Base-by-base conservation (phyloP, 106 monocot species). In the Allium sativum region DNA sequence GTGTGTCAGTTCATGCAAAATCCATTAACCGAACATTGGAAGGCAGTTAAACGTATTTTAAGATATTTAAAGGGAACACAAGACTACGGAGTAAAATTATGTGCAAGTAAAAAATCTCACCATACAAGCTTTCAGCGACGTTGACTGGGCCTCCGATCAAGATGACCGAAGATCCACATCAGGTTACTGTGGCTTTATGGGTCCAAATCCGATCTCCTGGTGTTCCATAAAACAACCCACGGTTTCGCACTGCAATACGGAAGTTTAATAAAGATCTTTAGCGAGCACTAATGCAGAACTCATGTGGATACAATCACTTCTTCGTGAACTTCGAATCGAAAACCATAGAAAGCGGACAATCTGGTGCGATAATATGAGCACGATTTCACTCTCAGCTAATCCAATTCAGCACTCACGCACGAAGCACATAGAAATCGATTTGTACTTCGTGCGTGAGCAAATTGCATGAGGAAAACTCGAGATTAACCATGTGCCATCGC, bases 371-470 rank as follows among this genome's bases (percentile, higher is more conserved):
- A 31, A 31, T 31, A 3, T 31, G 5, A 31, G 31, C 5, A 31
- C 1, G 1, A 5, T 31, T 3, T 31, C 31, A 3, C 31, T 31
- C 2, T 3, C 31, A 3, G 31, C 1, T 31, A 31, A 1, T 31
- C 31, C 55, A 0, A 13, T 45, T 0, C 20, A 56, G 10, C 67
- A 68, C 56, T 55, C 45, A 4, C 7, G 56, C 1, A 18, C 44
- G 1, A 68, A 68, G 21, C 67, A 68, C 11, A 56, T 44, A 4
- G 67, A 68, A 44, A 1, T 56, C 1, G 45, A 13, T 10, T 15
- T 53, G 15, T 20, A 68, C 57, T 68, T 68, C 10, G 47, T 68
- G 6, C 8, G 42, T 6, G 45, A 58, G 18, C 10, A 22, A 10
- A 20, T 68, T 0, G 16, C 15, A 9, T 21, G 46, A 7, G 22